Percentiles rank a stretch among this genome's conserved stretches.
Evolutionary conservation across 352 stramenopile species (phyloP).

Genomic region (Hyaloperonospora brassicae): DNA sequence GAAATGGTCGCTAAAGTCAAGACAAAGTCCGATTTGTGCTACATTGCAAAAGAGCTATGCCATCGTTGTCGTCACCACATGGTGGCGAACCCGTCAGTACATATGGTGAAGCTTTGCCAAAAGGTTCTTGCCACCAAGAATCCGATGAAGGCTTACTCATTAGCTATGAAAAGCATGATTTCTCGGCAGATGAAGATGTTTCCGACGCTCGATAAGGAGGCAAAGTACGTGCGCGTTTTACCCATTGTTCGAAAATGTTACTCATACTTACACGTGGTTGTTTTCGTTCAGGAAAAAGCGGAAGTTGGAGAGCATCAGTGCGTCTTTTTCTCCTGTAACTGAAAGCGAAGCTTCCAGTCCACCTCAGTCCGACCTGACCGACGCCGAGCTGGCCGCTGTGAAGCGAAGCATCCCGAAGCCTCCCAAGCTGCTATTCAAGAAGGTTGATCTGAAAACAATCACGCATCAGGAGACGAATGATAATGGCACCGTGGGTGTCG

Average conservation of each 20-base stretch:
- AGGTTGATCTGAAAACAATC: slow-evolving; percentile 77
- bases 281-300: slow-evolving; percentile 55
- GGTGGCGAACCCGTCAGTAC: slow-evolving; percentile 76
- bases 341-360: slow-evolving; percentile 60
- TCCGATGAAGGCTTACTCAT: slow-evolving; percentile 76
- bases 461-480: slow-evolving; percentile 81
- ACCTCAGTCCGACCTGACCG: slow-evolving; percentile 61
- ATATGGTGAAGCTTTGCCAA: slow-evolving; percentile 75
- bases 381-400: slow-evolving; percentile 71
- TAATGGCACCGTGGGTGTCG: slow-evolving; percentile 81
- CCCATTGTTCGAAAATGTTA: too few species aligned
- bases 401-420: slow-evolving; percentile 79
- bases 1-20: slow-evolving; percentile 63
- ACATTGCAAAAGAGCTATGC: slow-evolving; percentile 70
- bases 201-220: slow-evolving; percentile 54
- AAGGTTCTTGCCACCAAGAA: slow-evolving; percentile 63
- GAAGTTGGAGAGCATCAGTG: slow-evolving; percentile 46
- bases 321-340: slow-evolving; percentile 43
- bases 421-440: slow-evolving; percentile 76
- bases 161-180: slow-evolving; percentile 83
- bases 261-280: too few species aligned
- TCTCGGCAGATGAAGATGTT: slow-evolving; percentile 78
- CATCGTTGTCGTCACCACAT: slow-evolving; percentile 71
- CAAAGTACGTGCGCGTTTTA: slow-evolving; percentile 43
- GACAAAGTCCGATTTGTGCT: slow-evolving; percentile 47